Evolutionary conservation across 805 yeast species (phyloP).

Genomic region (Saccharomycopsis schoenii): DNA sequence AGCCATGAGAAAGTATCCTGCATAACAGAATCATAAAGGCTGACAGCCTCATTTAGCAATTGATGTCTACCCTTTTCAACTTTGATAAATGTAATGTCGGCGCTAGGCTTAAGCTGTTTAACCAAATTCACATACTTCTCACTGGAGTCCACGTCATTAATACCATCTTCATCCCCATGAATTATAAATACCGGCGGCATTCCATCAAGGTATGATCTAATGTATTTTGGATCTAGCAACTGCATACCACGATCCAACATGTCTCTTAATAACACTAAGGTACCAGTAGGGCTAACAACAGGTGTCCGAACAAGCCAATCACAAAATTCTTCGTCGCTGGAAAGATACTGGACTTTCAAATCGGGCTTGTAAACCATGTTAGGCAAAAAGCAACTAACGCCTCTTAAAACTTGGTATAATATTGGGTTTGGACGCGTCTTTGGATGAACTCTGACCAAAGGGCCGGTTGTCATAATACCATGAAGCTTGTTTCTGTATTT

Average conservation of each 20-base stretch:
- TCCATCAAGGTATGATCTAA: slow-evolving; percentile 22
- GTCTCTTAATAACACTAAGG: slow-evolving; percentile 46
- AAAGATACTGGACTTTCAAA: slow-evolving; percentile 42
- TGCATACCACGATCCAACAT: slow-evolving; percentile 53
- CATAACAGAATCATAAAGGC: not conserved
- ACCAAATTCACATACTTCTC: not conserved
- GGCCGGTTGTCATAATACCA: slow-evolving; percentile 46
- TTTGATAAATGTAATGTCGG: not conserved
- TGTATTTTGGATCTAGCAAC: slow-evolving; percentile 32
- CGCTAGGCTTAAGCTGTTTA: not conserved
- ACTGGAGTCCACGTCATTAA: slow-evolving; percentile 37
- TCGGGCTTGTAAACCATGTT: slow-evolving; percentile 44
- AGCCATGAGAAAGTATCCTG: not conserved
- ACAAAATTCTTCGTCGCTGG: slow-evolving; percentile 38
- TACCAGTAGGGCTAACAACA: slow-evolving; percentile 40
- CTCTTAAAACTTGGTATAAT: slow-evolving; percentile 33
- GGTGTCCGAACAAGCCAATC: slow-evolving; percentile 34
- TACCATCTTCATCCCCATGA: slow-evolving; percentile 56
- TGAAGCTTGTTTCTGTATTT: slow-evolving; percentile 35
- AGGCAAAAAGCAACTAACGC: slow-evolving; percentile 35
- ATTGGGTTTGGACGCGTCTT: slow-evolving; percentile 44
- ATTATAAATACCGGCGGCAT: slow-evolving; percentile 40
- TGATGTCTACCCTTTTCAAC: not conserved
- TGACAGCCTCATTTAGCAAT: not conserved
- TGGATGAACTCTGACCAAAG: slow-evolving; percentile 50